Evolutionary conservation across 2,329 filamentous ascomycete species (phyloP), one percentile per base, ranked within the genome.

Genomic region (Exophiala mesophila): DNA sequence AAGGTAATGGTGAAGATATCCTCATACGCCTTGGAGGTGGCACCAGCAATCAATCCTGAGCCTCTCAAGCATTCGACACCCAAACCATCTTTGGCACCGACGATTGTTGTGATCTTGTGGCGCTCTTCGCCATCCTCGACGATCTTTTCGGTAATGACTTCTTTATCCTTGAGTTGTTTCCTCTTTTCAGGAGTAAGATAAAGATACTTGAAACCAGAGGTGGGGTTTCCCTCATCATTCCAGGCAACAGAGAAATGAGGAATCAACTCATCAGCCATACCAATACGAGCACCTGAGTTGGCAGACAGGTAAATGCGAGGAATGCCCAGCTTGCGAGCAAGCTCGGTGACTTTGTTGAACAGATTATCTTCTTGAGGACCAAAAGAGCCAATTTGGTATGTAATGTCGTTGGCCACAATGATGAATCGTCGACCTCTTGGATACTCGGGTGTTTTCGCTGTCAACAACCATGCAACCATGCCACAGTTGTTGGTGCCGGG

Each of bases 1-100:
- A 98, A 76, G 15, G 92, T 98, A 60, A 96, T 83, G 45, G 92
- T 98, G 73, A 98, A 98, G 65, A 98, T 96, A 64, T 98, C 92
- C 61, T 96, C 90, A 70, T 98, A 98, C 30, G 92, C 92, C 63
- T 86, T 82, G 63, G 89, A 95, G 24, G 92, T 98, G 59, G 90
- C 90, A 74, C 92, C 92, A 48, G 92, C 92, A 70, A 98, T 98
- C 56, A 98, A 79, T 80, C 92, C 92, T 55, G 92, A 98, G 50
- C 92, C 92, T 65, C 88, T 85, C 67, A 98, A 72, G 71, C 89
- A 98, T 71, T 98, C 92, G 48, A 98, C 92, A 78, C 92, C 92
- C 40, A 98, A 82, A 53, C 92, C 92, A 56, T 98, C 90, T 66
- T 97, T 90, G 52, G 84, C 81, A 70, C 92, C 92, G 53, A 98